A percentile compares a stretch with the other conserved stretches of the same genome.
phyloP scores from a whole-genome alignment of 169 alveolate species.

The Haemoproteus tartakovskyi region DNA sequence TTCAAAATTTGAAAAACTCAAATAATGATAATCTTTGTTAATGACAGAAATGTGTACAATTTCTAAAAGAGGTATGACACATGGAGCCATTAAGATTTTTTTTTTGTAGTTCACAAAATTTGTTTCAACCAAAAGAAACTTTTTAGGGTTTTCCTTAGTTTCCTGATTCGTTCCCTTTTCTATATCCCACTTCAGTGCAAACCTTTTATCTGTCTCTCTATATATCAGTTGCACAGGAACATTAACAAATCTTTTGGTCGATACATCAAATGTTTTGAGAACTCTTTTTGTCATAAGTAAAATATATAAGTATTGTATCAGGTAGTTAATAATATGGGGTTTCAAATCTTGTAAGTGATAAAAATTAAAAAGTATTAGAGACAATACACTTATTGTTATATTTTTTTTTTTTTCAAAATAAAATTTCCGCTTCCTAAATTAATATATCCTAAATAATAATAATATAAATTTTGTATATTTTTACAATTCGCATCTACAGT shows the following conservation, averaged over 20 bases:
- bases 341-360: slow-evolving; percentile 50
- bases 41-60: slow-evolving; percentile 18
- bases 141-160: not conserved
- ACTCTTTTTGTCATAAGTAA: slow-evolving; percentile 23
- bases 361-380: slow-evolving; percentile 38
- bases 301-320: slow-evolving; percentile 48
- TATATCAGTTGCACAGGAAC: slow-evolving; percentile 47
- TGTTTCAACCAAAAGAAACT: not conserved
- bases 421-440: slow-evolving; percentile 63
- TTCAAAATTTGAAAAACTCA: slow-evolving; percentile 11
- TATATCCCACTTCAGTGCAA: not conserved
- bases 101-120: not conserved
- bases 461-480: slow-evolving; percentile 43
- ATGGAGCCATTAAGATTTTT: slow-evolving; percentile 1
- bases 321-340: slow-evolving; percentile 31
- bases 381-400: slow-evolving; percentile 24
- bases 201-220: slow-evolving; percentile 13
- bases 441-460: slow-evolving; percentile 62
- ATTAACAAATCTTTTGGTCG: slow-evolving; percentile 24
- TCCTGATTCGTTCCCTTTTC: not conserved
- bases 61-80: slow-evolving; percentile 25
- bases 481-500: slow-evolving; percentile 22
- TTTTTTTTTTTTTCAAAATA: slow-evolving; percentile 42
- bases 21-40: not conserved
- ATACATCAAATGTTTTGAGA: slow-evolving; percentile 26